Percentiles rank a stretch among this genome's conserved stretches.
Evolutionary conservation across 495 filamentous ascomycete genomes (phyloP).

Genomic region (Clohesyomyces aquaticus): DNA sequence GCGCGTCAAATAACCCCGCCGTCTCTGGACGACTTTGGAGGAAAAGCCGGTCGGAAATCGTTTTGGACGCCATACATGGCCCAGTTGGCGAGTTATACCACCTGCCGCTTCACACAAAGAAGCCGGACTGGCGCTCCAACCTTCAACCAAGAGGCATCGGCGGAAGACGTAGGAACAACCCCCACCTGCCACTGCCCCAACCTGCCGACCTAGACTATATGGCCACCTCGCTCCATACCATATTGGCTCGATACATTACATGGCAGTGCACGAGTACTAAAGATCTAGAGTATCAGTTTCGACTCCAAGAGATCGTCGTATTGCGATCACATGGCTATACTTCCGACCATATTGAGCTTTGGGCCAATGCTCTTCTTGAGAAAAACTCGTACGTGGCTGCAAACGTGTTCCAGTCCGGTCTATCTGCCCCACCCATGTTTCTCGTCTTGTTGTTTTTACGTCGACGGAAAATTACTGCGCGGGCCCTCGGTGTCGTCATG

Average conservation of each 20-base stretch:
- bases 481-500: slow-evolving; percentile 23
- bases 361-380: slow-evolving; percentile 14
- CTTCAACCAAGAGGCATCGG: background rate
- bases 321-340: slow-evolving; percentile 21
- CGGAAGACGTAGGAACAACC: background rate
- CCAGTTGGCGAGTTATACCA: slow-evolving; percentile 4
- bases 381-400: slow-evolving; percentile 8
- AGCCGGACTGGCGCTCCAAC: slow-evolving; percentile 3
- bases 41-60: slow-evolving; percentile 10
- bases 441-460: slow-evolving; percentile 36
- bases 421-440: slow-evolving; percentile 31
- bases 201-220: background rate
- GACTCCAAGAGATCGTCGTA: slow-evolving; percentile 3
- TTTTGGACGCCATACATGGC: slow-evolving; percentile 9
- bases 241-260: slow-evolving; percentile 23
- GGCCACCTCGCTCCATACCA: slow-evolving; percentile 16
- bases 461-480: slow-evolving; percentile 16
- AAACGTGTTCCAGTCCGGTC: slow-evolving; percentile 3
- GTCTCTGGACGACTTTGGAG: too few relatives aligned
- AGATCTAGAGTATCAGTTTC: slow-evolving; percentile 8
- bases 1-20: too few relatives aligned
- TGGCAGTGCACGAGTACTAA: background rate
- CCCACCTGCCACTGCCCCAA: background rate
- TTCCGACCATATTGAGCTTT: slow-evolving; percentile 7
- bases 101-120: background rate